Base-by-base conservation (phyloP, 495 filamentous ascomycete genomes). In the Penicillium egyptiacum region DNA sequence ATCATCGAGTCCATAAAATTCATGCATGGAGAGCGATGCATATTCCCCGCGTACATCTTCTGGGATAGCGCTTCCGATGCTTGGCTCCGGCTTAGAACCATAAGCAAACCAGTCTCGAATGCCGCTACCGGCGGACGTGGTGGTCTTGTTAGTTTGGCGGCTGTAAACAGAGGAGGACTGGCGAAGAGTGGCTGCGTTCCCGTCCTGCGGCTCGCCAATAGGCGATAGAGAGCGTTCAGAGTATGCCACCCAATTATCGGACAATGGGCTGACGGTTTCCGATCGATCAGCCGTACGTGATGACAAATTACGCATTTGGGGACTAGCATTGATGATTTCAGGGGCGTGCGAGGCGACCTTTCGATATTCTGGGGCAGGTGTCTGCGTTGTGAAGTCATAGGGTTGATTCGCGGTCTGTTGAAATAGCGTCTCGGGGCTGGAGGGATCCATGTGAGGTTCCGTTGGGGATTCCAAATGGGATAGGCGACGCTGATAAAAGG, bases 201-300 rank as follows among this genome's bases (percentile, higher is more conserved):
- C 53, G 17, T 63, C 60, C 6, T 64, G 60, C 4, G 17, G 35
- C 3, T 70, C 69, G 4, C 62, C 61, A 14, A 55, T 46, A 33
- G 80, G 81, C 8, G 75, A 80, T 62, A 75, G 77, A 54, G 70
- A 80, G 59, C 59, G 83, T 65, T 69, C 88, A 0, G 82, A 74
- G 60, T 87, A 84, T 10, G 79, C 80, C 64, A 88, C 82, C 75
- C 81, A 85, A 57, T 87, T 85, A 4, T 79, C 71, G 40, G 86
- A 83, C 10, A 70, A 62, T 48, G 76, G 75, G 62, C 70, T 80
- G 7, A 70, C 69, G 41, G 63, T 67, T 40, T 71, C 56, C 28
- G 68, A 67, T 25, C 73, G 64, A 52, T 64, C 65, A 5, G 74
- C 66, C 35, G 64, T 56, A 3, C 61, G 66, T 41, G 66, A 67